Evolutionary conservation across 257 asterid species (phyloP).

Genomic region (Henckelia pumila): DNA sequence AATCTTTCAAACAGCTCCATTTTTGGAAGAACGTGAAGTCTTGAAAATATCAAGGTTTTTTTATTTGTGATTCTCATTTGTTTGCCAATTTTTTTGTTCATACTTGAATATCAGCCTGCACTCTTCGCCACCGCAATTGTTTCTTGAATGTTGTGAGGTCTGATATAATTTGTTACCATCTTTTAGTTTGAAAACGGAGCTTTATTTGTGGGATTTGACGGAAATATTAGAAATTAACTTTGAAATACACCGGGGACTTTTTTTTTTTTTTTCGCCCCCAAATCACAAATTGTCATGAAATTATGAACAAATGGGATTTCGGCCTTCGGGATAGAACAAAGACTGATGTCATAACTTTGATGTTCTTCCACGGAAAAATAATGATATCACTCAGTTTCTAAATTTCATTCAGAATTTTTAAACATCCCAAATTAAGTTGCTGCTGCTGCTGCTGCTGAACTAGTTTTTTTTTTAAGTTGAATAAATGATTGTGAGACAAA

Average conservation of each 20-base stretch:
- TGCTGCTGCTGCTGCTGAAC: too few species aligned
- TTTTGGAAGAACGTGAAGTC: constrained; percentile 21
- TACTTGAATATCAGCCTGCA: not conserved
- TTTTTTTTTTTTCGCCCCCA: not conserved
- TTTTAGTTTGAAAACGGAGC: not conserved
- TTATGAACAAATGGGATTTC: not conserved
- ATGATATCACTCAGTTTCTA: not conserved
- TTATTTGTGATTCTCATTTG: constrained; percentile 6
- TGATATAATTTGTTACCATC: not conserved
- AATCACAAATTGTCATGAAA: not conserved
- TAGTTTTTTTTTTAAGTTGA: too few species aligned
- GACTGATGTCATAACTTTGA: too few species aligned
- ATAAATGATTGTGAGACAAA: not conserved
- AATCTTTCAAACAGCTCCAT: constrained; percentile 11
- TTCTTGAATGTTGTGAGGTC: not conserved
- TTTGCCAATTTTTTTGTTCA: not conserved
- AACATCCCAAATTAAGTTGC: not conserved
- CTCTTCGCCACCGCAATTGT: not conserved
- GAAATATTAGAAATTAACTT: too few species aligned
- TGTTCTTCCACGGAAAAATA: too few species aligned
- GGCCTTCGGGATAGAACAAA: too few species aligned
- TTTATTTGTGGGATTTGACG: constrained; percentile 14
- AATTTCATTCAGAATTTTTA: not conserved
- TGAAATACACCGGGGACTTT: not conserved
- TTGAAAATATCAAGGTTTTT: constrained; percentile 17